These are phyloP conservation scores for Ophiostoma sp. DNA, from an alignment of 2,329 filamentous ascomycete genomes.

Conservation along the genomic window DNA sequence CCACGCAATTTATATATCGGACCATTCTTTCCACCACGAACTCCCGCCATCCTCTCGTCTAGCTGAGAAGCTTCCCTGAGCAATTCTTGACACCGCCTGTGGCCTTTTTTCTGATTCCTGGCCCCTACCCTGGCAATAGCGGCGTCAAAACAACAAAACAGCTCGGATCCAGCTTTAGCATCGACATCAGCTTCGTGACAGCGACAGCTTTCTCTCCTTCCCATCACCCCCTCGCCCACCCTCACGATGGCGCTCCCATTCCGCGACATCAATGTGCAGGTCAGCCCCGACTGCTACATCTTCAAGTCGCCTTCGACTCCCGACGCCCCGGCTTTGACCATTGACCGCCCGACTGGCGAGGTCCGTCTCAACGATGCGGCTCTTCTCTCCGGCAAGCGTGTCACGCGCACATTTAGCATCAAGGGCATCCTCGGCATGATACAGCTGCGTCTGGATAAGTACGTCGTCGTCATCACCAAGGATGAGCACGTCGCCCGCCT, in stretches of 20 bases:
- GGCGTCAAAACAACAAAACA: neutral
- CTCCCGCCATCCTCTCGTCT: neutral
- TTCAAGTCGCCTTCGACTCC: conserved; percentile 96
- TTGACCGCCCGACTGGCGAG: conserved; percentile 91
- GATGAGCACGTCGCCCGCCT: conserved; percentile 85
- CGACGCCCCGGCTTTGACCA: conserved; percentile 79
- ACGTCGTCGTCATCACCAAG: conserved; percentile 95
- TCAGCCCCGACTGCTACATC: conserved; percentile 87
- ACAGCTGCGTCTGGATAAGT: conserved; percentile 91
- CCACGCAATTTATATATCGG: neutral
- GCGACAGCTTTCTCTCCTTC: neutral
- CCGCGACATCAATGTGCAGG: conserved; percentile 95
- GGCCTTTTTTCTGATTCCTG: neutral
- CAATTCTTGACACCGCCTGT: neutral
- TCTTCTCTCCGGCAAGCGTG: conserved; percentile 71
- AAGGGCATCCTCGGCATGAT: conserved; percentile 93
- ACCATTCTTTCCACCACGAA: conserved; percentile 6
- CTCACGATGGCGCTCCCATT: conserved; percentile 62
- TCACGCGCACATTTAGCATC: conserved; percentile 78
- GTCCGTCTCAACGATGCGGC: conserved; percentile 80
- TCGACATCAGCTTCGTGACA: neutral
- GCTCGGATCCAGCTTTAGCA: neutral
- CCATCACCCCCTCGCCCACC: neutral
- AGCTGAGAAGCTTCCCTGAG: neutral
- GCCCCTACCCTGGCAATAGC: neutral